Percentiles rank a stretch among this genome's conserved stretches.
Evolutionary conservation across 2,329 filamentous ascomycete species (phyloP).

Genomic region (Aspergillus versicolor): DNA sequence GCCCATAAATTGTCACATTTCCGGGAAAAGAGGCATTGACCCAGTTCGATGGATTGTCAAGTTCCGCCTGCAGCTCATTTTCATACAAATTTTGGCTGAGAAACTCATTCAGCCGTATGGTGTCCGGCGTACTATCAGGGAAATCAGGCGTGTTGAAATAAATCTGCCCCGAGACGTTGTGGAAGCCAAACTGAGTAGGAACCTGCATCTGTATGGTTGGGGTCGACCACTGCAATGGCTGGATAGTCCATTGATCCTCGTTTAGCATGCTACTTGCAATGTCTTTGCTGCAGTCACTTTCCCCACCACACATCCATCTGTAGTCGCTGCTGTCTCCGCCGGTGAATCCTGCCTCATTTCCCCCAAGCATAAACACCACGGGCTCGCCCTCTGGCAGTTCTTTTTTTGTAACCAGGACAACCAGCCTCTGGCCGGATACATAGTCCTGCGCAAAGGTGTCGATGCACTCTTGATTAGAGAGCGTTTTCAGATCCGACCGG

Average conservation of each 20-base stretch:
- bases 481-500: background rate
- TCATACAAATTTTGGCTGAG: background rate
- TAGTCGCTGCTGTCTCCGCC: no score
- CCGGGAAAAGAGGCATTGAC: background rate
- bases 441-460: constrained; percentile 7
- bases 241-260: background rate
- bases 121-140: background rate
- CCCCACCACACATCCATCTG: background rate
- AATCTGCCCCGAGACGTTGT: background rate
- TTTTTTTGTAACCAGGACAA: background rate
- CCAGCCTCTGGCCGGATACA: background rate
- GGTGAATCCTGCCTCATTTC: background rate
- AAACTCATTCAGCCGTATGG: background rate
- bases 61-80: background rate
- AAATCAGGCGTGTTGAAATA: no score
- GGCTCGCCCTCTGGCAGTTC: background rate
- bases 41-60: background rate
- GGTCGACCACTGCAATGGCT: background rate
- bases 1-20: background rate
- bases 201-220: background rate
- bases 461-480: constrained; percentile 4
- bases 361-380: background rate
- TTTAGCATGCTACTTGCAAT: background rate
- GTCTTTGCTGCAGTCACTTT: background rate
- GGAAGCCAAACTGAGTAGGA: background rate